Base-by-base conservation (phyloP, 1,139 yeast species). In the Debaryomycetaceae sp. region DNA sequence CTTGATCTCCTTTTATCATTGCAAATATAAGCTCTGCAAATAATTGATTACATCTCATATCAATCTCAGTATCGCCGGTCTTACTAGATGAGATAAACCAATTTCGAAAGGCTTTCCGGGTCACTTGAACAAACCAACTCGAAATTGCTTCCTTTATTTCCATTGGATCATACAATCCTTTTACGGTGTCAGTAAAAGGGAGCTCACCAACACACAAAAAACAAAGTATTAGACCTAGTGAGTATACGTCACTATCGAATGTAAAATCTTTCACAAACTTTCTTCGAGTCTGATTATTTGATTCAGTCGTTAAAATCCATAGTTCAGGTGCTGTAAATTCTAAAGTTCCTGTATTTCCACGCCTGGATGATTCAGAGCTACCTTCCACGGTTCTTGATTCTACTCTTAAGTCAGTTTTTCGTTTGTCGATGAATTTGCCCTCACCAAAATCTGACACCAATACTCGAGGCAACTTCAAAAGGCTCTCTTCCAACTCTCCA, bases 381-480 rank as follows among this genome's bases (percentile, higher is more conserved):
- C 23, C n/a, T 5, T 22, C 38, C 11, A 4, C 11, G 11, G 8
- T 11, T 8, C 31, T 27, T 7, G 11, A 11, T 11, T 27, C 3
- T 8, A 8, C 8, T 13, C 5, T 8, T 6, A 40, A 2, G 6
- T 42, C 51, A 3, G 53, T 23, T 35, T 42, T 39, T 6, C 62
- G 68, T 45, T 68, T 69, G 45, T 67, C 89, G 40, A 84, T 83
- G 52, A 86, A 71, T 51, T 87, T 88, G 5, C 95, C 88, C 60
- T 90, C 97, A 2, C 97, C 97, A 61, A 90, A 86, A 65, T 90
- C 97, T 35, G 95, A 84, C 8, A 90, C 93, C 17, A 88, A 71
- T 0, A 87, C 79, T 22, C 76, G 78, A 0, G 96, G 96, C 6
- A 84, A 65, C 22, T 54, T 52, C 9, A 2, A 34, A 20, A 8